Conservation (phyloP, 2,329 filamentous ascomycete genomes). For the Cercospora janseana region DNA sequence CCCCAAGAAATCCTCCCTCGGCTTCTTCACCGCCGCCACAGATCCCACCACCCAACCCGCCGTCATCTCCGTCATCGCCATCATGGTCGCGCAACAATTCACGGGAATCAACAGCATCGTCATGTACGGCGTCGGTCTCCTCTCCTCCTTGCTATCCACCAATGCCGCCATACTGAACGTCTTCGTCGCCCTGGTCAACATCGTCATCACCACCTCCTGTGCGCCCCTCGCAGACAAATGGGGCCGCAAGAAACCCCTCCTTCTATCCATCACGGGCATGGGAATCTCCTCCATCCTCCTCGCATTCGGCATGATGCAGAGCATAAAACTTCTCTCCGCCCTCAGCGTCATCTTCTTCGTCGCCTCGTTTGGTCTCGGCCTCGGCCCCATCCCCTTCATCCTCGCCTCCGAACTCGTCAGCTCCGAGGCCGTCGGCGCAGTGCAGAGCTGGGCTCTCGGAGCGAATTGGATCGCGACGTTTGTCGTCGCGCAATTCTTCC, state of each 20-base stretch:
- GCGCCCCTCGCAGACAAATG: slow-evolving; percentile 83
- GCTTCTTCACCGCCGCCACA: slow-evolving; percentile 57
- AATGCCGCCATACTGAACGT: slow-evolving; percentile 84
- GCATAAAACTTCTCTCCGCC: slow-evolving; percentile 72
- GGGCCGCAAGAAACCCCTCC: slow-evolving; percentile 80
- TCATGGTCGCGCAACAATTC: slow-evolving; percentile 91
- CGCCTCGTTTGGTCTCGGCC: slow-evolving; percentile 80
- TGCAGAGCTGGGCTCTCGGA: slow-evolving; percentile 82
- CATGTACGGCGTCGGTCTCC: slow-evolving; percentile 94
- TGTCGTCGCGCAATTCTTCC: slow-evolving; percentile 91
- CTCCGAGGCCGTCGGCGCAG: slow-evolving; percentile 84
- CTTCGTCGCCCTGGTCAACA: slow-evolving; percentile 79
- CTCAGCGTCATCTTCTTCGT: slow-evolving; percentile 83
- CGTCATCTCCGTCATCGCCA: slow-evolving; percentile 82
- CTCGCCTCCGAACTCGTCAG: slow-evolving; percentile 87
- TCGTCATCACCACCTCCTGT: slow-evolving; percentile 75
- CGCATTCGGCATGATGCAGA: slow-evolving; percentile 74
- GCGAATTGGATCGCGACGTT: slow-evolving; percentile 92
- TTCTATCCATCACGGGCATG: slow-evolving; percentile 82
- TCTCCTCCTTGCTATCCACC: slow-evolving; percentile 75
- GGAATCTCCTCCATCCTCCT: slow-evolving; percentile 73
- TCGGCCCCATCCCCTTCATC: slow-evolving; percentile 94
- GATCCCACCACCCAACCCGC: slow-evolving; percentile 73
- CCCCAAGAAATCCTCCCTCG: slow-evolving; percentile 36
- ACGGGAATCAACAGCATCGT: slow-evolving; percentile 93